These are phyloP conservation scores for Carnegiea gigantea DNA, from an alignment of 179 eudicot species.

Conservation along the genomic window DNA sequence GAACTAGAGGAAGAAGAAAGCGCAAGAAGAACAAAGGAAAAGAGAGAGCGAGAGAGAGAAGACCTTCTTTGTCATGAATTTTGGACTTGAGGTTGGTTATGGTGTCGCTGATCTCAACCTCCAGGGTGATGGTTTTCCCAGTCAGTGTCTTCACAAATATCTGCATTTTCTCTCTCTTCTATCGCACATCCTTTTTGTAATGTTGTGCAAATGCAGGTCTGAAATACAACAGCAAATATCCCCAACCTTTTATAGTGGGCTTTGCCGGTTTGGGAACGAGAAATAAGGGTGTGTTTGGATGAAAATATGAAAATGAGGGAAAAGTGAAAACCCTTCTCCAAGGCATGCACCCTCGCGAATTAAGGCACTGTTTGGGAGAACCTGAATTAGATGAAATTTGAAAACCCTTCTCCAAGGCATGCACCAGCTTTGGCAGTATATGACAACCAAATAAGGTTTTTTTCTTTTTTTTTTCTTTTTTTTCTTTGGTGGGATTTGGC, in stretches of 20 bases:
- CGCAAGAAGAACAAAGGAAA: neutral
- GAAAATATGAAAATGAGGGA: neutral
- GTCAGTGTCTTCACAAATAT: conserved; percentile 27
- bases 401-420: too few relatives aligned
- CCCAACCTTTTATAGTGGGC: neutral
- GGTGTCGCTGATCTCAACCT: conserved; percentile 27
- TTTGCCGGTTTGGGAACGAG: neutral
- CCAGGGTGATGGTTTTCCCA: conserved; percentile 24
- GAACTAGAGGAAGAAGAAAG: neutral
- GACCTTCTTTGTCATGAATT: conserved; percentile 19
- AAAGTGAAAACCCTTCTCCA: conserved; percentile 7
- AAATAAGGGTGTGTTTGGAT: neutral
- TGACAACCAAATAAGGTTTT: too few relatives aligned
- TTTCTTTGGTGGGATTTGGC: too few relatives aligned
- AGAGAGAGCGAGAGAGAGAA: neutral
- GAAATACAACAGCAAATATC: neutral
- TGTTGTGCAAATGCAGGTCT: neutral
- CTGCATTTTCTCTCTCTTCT: conserved; percentile 12
- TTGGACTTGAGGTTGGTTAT: conserved; percentile 17
- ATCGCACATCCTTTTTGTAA: neutral
- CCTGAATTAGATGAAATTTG: too few relatives aligned
- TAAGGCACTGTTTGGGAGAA: neutral
- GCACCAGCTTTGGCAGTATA: too few relatives aligned
- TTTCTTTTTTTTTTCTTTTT: too few relatives aligned
- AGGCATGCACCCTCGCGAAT: neutral